These are phyloP conservation scores for Centrapalus pauciflorus DNA, from an alignment of 129 eudicot species.

Conservation along the genomic window DNA sequence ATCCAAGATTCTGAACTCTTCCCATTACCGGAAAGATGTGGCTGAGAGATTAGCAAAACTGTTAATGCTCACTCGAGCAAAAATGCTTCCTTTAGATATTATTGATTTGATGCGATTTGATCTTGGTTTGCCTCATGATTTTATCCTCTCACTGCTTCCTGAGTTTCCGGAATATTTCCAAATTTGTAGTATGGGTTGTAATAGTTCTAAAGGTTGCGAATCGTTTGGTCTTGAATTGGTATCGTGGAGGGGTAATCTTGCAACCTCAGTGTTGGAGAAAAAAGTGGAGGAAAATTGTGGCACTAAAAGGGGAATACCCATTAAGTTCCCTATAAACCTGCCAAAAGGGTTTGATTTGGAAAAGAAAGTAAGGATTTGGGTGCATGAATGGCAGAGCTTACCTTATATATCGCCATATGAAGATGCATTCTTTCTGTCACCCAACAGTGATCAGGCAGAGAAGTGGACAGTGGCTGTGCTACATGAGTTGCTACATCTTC, in stretches of 20 bases:
- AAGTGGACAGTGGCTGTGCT: slow-evolving; percentile 76
- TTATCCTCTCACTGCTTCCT: slow-evolving; percentile 40
- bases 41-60: slow-evolving; percentile 59
- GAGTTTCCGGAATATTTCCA: slow-evolving; percentile 71
- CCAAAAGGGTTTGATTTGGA: slow-evolving; percentile 83
- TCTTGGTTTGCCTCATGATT: slow-evolving; percentile 74
- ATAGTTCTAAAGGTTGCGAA: slow-evolving; percentile 23
- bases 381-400: slow-evolving; percentile 70
- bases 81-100: slow-evolving; percentile 45
- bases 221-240: slow-evolving; percentile 70
- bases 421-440: slow-evolving; percentile 76
- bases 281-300: slow-evolving; percentile 21
- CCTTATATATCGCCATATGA: slow-evolving; percentile 93
- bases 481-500: slow-evolving; percentile 72
- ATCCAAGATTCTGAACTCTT: slow-evolving; percentile 29
- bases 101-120: slow-evolving; percentile 55
- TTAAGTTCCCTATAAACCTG: slow-evolving; percentile 52
- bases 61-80: slow-evolving; percentile 56
- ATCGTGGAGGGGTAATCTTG: slow-evolving; percentile 58
- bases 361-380: slow-evolving; percentile 70
- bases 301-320: slow-evolving; percentile 21
- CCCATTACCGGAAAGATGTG: slow-evolving; percentile 23
- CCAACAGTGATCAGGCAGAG: slow-evolving; percentile 80
- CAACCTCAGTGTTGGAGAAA: slow-evolving; percentile 45
- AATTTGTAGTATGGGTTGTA: slow-evolving; percentile 48